Percentiles rank a stretch among this genome's conserved stretches.
These are phyloP conservation scores for Geum urbanum DNA, from an alignment of 306 rosid species.

Conservation along the genomic window DNA sequence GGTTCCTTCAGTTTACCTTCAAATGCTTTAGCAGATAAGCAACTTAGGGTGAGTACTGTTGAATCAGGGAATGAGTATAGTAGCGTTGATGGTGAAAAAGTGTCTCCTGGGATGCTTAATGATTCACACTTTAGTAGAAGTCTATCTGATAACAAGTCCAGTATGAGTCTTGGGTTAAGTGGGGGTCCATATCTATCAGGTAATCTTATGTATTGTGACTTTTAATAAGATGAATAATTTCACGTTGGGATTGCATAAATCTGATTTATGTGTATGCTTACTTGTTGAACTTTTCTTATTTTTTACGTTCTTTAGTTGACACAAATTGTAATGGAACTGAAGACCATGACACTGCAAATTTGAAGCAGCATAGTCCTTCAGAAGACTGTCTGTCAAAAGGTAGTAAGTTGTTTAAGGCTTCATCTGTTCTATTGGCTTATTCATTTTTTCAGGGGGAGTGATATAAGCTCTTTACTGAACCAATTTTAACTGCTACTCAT, in stretches of 20 bases:
- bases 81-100: conserved; percentile 32
- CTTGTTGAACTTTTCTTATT: conserved; percentile 21
- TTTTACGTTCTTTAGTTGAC: conserved; percentile 44
- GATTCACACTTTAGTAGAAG: conserved; percentile 36
- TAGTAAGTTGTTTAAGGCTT: conserved; percentile 30
- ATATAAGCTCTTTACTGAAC: conserved; percentile 2
- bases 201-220: conserved; percentile 29
- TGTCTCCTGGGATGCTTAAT: conserved; percentile 25
- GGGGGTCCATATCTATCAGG: conserved; percentile 63
- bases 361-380: conserved; percentile 32
- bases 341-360: conserved; percentile 42
- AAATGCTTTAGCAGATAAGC: conserved; percentile 34
- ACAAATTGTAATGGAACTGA: conserved; percentile 31
- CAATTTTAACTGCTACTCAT: conserved; percentile 2
- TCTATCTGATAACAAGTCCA: conserved; percentile 46
- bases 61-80: conserved; percentile 36
- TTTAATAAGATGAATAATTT: conserved; percentile 4
- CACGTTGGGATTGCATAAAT: conserved; percentile 16
- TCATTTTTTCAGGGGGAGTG: conserved; percentile 19
- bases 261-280: background rate
- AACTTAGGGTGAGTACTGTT: conserved; percentile 37
- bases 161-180: conserved; percentile 67
- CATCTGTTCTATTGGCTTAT: background rate
- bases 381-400: conserved; percentile 37
- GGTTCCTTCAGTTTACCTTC: conserved; percentile 43